Percentiles rank a stretch among this genome's conserved stretches.
Evolutionary conservation across 106 monocot species (phyloP).

Genomic region (Dendrobium chrysotoxum): DNA sequence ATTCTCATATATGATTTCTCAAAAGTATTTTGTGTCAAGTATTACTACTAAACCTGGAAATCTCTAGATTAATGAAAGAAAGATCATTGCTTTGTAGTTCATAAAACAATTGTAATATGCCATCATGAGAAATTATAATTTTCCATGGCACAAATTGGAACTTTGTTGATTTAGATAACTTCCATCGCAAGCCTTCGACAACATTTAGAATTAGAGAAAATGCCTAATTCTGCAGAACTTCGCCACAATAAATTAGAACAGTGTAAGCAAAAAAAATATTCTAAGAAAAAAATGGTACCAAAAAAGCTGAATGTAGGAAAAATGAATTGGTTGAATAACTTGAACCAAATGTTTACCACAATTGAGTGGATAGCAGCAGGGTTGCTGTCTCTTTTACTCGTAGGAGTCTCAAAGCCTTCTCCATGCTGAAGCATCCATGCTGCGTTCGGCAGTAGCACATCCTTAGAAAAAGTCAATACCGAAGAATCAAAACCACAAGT

Average conservation of each 20-base stretch:
- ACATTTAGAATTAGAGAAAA: neutral
- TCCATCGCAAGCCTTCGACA: neutral
- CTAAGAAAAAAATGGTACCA: neutral
- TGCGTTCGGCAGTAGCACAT: conserved; percentile 99
- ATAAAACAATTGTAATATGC: neutral
- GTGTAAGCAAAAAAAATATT: neutral
- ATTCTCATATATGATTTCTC: neutral
- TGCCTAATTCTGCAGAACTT: neutral
- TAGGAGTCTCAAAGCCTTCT: conserved; percentile 72
- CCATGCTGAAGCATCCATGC: conserved; percentile 87
- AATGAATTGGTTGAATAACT: neutral
- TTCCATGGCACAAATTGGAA: neutral
- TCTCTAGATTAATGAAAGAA: neutral
- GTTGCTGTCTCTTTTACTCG: conserved; percentile 42
- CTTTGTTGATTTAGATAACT: neutral
- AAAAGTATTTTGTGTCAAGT: neutral
- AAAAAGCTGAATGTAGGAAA: neutral
- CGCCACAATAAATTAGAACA: neutral
- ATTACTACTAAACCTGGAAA: neutral
- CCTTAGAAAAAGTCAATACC: conserved; percentile 83
- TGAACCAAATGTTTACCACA: conserved; percentile 52
- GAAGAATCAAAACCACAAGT: conserved; percentile 59
- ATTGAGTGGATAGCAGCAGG: conserved; percentile 95
- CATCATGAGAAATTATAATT: neutral
- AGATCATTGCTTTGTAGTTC: neutral